Conservation (phyloP, 306 rosid genomes). For the Casuarina equisetifolia region DNA sequence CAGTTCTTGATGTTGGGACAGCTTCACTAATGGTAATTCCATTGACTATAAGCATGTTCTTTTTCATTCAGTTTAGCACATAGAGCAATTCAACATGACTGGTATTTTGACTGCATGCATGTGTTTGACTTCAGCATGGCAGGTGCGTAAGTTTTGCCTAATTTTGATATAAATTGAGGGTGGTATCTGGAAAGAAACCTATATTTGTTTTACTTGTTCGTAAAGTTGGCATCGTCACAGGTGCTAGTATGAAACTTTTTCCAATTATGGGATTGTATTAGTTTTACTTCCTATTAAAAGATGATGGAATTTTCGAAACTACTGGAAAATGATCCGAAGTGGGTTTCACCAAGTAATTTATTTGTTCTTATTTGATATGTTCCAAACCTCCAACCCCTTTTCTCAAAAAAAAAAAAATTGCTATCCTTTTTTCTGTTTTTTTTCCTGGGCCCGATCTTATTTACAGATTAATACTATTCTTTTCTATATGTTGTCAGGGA, state of each 20-base stretch:
- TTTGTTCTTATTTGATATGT: not conserved
- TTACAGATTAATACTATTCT: not conserved
- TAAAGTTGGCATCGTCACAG: not conserved
- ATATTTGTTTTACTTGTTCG: conserved; percentile 1
- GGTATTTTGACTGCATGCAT: not conserved
- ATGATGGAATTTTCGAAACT: not conserved
- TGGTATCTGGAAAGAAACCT: not conserved
- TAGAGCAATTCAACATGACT: not conserved
- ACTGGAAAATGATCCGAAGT: not conserved
- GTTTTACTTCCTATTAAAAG: not conserved
- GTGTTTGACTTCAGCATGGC: not conserved
- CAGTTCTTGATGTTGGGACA: conserved; percentile 87
- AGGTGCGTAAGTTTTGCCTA: not conserved
- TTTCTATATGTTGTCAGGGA: conserved; percentile 56
- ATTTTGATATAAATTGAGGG: not conserved
- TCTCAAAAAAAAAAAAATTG: not conserved
- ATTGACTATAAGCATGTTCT: conserved; percentile 9
- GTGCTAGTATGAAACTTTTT: not conserved
- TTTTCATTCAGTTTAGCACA: conserved; percentile 19
- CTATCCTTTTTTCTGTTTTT: not conserved
- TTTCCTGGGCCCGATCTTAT: not conserved
- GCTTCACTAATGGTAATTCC: conserved; percentile 88
- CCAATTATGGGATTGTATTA: not conserved
- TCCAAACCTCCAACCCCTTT: not conserved
- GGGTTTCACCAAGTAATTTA: not conserved